phyloP scores from a whole-genome alignment of 23 red algal genomes.

The Gracilaria vermiculophylla region DNA sequence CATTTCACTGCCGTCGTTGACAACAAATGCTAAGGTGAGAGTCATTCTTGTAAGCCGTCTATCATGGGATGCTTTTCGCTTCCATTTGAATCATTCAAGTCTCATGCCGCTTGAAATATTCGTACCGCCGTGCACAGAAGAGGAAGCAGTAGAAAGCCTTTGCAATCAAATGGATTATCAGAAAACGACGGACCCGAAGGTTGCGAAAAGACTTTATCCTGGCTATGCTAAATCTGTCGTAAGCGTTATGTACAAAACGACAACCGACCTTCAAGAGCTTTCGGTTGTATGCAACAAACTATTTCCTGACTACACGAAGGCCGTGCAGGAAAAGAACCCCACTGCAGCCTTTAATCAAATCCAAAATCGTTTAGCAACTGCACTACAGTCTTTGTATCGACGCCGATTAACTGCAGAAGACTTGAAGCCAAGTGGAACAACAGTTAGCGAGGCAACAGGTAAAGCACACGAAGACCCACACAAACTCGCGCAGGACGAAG shows the following conservation, averaged over 20 bases:
- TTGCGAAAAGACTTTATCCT: conserved; percentile 1
- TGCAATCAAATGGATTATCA: neutral
- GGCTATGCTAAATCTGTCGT: conserved; percentile 30
- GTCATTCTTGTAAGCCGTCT: conserved; percentile 27
- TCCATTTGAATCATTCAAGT: neutral
- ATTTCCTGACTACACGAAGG: conserved; percentile 33
- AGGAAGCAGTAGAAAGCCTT: conserved; percentile 7
- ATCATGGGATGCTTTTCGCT: conserved; percentile 24
- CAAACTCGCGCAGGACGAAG: neutral
- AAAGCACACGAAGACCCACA: neutral
- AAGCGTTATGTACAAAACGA: conserved; percentile 41
- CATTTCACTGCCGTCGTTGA: conserved; percentile 16
- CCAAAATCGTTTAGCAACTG: conserved; percentile 1
- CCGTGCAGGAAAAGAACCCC: neutral
- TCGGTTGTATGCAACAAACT: conserved; percentile 24
- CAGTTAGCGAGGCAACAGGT: neutral
- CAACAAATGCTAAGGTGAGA: neutral
- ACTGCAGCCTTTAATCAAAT: conserved; percentile 45
- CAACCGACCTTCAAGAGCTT: conserved; percentile 21
- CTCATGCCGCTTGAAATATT: conserved; percentile 11
- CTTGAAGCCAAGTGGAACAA: neutral
- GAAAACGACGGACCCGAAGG: neutral
- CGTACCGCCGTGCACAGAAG: neutral
- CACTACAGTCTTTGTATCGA: conserved; percentile 5
- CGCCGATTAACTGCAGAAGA: neutral